Evolutionary conservation across 2,329 filamentous ascomycete genomes (phyloP).

Genomic region (Zopfia rhizophila): DNA sequence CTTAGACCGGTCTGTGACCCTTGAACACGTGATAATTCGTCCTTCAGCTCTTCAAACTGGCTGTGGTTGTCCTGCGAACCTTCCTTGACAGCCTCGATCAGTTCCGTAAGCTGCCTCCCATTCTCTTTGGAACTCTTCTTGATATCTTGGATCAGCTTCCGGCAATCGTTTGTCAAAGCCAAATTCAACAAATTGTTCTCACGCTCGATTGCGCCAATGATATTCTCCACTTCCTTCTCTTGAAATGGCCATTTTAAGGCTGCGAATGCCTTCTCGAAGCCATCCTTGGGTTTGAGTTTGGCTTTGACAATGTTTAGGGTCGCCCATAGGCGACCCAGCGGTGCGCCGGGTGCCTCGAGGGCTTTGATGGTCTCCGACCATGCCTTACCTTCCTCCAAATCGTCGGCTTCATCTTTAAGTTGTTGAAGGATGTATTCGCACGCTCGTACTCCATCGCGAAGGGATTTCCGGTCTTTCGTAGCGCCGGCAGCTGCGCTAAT

Average conservation of each 20-base stretch:
- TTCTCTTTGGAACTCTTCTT: slow-evolving; percentile 2
- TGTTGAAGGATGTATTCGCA: slow-evolving; percentile 9
- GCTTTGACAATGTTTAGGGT: background rate
- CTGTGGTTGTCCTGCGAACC: no score
- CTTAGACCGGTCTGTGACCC: slow-evolving; percentile 1
- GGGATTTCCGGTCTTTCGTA: slow-evolving; percentile 28
- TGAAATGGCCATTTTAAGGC: slow-evolving; percentile 33
- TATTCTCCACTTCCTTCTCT: slow-evolving; percentile 28
- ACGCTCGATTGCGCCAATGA: slow-evolving; percentile 17
- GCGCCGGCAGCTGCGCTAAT: slow-evolving; percentile 31
- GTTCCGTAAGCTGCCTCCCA: slow-evolving; percentile 5
- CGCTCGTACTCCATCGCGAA: slow-evolving; percentile 14
- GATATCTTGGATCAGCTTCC: slow-evolving; percentile 9
- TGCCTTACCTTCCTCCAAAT: slow-evolving; percentile 11
- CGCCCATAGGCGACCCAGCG: slow-evolving; percentile 7
- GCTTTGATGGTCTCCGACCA: slow-evolving; percentile 12
- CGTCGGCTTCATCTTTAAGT: slow-evolving; percentile 11
- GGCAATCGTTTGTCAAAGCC: slow-evolving; percentile 7
- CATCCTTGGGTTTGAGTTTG: slow-evolving; percentile 6
- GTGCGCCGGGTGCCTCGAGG: slow-evolving; percentile 5
- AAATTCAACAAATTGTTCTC: slow-evolving; percentile 18
- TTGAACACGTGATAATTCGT: background rate
- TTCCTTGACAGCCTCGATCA: no score
- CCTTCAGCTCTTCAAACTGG: background rate
- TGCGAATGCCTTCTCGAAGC: slow-evolving; percentile 4